Evolutionary conservation across 2,329 filamentous ascomycete genomes (phyloP), one percentile per base, ranked within the genome.

Genomic region (Claviceps sorghi): DNA sequence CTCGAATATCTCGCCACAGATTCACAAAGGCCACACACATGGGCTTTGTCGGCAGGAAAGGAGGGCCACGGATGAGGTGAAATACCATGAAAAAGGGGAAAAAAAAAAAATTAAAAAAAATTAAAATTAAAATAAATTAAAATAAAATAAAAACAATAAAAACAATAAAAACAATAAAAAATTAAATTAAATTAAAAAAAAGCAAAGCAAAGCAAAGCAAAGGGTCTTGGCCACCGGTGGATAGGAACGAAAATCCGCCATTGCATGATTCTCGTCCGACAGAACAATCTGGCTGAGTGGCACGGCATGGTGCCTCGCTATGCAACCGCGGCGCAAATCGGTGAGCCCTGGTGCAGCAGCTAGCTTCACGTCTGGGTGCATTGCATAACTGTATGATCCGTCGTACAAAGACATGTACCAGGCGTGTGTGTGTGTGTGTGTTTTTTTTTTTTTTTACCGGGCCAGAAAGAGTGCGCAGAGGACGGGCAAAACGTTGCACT

Each of bases 261-360:
- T 46, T 46, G 52, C 52, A 51, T 53, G 40, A 43, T 41, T 44
- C 32, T 46, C 42, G 44, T 46, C 36, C 44, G 46, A 49, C 44
- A 34, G 43, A 48, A 50, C 44, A 54, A 52, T 49, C 46, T 54
- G 32, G 38, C 38, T 48, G 36, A 26, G 45, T 51, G 40, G 43
- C 41, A 51, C 49, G 21, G 32, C 51, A 48, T 52, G 36, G 22
- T 51, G 43, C 22, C 34, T 34, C 45, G 19, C 44, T 34, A 51
- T 45, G 34, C 44, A 48, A 45, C 36, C 7, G 26, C 34, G 41
- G 34, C 34, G 43, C 50, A 51, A n/a, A 40, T 47, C 34, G 44
- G 36, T 47, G 50, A 47, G 43, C 50, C 26, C 32, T 36, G 26
- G 50, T 42, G 50, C 19, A 40, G 38, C 29, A 26, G n/a, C 30